A percentile compares a stretch with the other conserved stretches of the same genome.
Evolutionary conservation across 2,329 filamentous ascomycete species (phyloP).

Genomic region (Venturia aucupariae): DNA sequence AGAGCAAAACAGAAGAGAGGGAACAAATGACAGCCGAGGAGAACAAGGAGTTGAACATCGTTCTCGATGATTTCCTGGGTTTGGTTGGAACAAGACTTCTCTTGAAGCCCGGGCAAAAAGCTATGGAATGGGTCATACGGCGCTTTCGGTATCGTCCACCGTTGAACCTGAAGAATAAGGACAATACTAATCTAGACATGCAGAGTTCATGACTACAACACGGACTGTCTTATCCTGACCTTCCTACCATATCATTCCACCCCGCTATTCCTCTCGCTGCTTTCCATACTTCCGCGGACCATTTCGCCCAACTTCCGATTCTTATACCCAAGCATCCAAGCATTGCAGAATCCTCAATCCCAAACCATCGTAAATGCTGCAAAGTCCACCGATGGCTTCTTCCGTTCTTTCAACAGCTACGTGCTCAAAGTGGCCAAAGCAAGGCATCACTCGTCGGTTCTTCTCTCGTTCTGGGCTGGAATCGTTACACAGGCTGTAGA

Average conservation of each 20-base stretch:
- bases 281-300: conserved; percentile 74
- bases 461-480: conserved; percentile 86
- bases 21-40: conserved; percentile 72
- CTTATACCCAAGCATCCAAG: conserved; percentile 74
- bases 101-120: conserved; percentile 79
- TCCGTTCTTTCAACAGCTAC: conserved; percentile 68
- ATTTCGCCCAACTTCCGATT: conserved; percentile 73
- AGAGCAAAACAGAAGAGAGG: conserved; percentile 83
- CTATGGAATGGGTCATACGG: conserved; percentile 88
- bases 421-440: conserved; percentile 63
- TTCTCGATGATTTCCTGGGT: conserved; percentile 73
- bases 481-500: conserved; percentile 78
- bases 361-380: conserved; percentile 77
- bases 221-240: conserved; percentile 63
- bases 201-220: conserved; percentile 89
- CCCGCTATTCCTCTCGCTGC: conserved; percentile 71
- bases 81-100: conserved; percentile 68
- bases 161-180: conserved; percentile 14
- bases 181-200: conserved; percentile 13
- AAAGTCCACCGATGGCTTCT: conserved; percentile 66
- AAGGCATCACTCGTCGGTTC: conserved; percentile 63
- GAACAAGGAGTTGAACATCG: conserved; percentile 70
- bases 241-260: conserved; percentile 90
- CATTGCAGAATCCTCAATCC: conserved; percentile 65
- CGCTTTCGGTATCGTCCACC: conserved; percentile 62